phyloP scores from a whole-genome alignment of 345 rosid species.

The Populus euphratica region DNA sequence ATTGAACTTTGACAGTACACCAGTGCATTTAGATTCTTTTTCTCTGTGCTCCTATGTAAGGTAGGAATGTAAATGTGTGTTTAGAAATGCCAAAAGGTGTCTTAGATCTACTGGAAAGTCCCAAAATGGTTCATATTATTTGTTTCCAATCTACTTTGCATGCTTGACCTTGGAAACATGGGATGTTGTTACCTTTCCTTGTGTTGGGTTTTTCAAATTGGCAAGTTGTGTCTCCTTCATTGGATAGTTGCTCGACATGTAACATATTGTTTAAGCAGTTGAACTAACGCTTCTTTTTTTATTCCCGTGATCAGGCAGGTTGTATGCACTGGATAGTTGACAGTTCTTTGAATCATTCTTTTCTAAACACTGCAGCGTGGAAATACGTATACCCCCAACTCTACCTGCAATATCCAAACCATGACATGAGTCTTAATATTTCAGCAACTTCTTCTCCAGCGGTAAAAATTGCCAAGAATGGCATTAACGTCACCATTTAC shows the following conservation, averaged over 20 bases:
- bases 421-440: slow-evolving; percentile 49
- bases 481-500: slow-evolving; percentile 37
- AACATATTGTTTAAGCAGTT: background rate
- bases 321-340: slow-evolving; percentile 51
- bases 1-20: background rate
- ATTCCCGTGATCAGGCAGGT: slow-evolving; percentile 47
- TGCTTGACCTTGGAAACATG: background rate
- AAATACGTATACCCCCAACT: slow-evolving; percentile 54
- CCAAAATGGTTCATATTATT: background rate
- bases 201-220: no score
- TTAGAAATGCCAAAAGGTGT: no score
- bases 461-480: slow-evolving; percentile 33
- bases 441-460: slow-evolving; percentile 53
- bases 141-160: background rate
- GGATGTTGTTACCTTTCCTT: no score
- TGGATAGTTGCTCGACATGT: background rate
- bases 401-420: slow-evolving; percentile 52
- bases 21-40: background rate
- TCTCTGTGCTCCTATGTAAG: background rate
- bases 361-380: slow-evolving; percentile 69
- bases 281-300: slow-evolving; percentile 10
- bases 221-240: background rate
- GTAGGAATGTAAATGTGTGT: background rate
- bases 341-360: slow-evolving; percentile 42
- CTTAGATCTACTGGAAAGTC: no score